Evolutionary conservation across 2,329 filamentous ascomycete species (phyloP).

Genomic region (Salinomyces thailandicus): DNA sequence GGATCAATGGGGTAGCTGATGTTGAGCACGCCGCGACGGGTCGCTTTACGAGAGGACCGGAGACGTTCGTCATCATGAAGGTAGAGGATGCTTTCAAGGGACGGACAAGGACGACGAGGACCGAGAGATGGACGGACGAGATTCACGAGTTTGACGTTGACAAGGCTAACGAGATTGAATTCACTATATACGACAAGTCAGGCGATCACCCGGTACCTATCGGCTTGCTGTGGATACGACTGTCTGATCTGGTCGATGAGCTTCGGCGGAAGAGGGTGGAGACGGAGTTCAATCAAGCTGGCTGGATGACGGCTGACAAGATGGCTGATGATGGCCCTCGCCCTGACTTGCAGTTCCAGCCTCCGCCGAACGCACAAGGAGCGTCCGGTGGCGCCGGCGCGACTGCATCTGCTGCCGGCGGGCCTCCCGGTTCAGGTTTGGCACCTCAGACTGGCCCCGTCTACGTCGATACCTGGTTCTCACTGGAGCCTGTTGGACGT

Average conservation of each 20-base stretch:
- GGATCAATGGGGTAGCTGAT: conserved; percentile 80
- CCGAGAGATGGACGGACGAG: conserved; percentile 85
- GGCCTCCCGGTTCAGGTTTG: conserved; percentile 29
- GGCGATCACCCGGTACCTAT: conserved; percentile 83
- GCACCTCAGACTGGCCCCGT: conserved; percentile 44
- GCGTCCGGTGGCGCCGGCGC: conserved; percentile 25
- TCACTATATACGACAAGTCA: conserved; percentile 94
- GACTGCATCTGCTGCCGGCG: conserved; percentile 30
- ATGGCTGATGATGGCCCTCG: conserved; percentile 58
- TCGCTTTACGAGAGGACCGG: conserved; percentile 77
- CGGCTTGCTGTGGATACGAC: conserved; percentile 88
- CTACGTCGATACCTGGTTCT: conserved; percentile 89
- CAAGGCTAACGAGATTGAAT: conserved; percentile 96
- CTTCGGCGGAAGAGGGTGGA: conserved; percentile 96
- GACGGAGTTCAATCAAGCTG: conserved; percentile 83
- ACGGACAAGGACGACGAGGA: conserved; percentile 73
- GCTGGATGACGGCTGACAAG: conserved; percentile 94
- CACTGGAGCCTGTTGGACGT: conserved; percentile 83
- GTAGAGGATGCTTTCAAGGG: conserved; percentile 90
- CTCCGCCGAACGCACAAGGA: conserved; percentile 32
- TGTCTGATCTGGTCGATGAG: conserved; percentile 95
- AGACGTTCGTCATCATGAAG: conserved; percentile 93
- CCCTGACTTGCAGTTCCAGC: conserved; percentile 45
- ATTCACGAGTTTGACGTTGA: conserved; percentile 87
- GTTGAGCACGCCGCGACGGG: conserved; percentile 81